Percentiles rank a stretch among this genome's conserved stretches.
phyloP scores from a whole-genome alignment of 768 basidiomycete species.

The Serendipita indica region DNA sequence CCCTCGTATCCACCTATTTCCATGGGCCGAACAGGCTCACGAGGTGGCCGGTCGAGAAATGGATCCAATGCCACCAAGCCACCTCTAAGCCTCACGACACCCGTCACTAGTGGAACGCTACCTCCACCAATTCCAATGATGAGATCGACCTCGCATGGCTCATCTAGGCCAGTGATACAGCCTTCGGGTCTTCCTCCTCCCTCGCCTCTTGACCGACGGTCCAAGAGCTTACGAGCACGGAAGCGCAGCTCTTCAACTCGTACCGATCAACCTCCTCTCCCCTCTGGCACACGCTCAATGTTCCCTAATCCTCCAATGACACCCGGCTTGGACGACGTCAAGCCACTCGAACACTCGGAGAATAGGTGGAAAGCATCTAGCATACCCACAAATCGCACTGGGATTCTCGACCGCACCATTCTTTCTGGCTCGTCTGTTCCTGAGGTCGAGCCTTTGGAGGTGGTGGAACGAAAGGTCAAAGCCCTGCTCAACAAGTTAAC shows the following conservation, averaged over 20 bases:
- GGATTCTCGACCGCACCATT: background rate
- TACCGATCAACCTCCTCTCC: background rate
- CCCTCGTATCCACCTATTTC: background rate
- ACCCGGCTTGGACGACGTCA: conserved; percentile 41
- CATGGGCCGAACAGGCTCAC: background rate
- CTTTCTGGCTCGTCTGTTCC: conserved; percentile 1
- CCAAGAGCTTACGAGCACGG: background rate
- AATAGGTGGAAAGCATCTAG: conserved; percentile 61
- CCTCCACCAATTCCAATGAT: conserved; percentile 2
- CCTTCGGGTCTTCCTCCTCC: background rate
- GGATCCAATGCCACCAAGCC: background rate
- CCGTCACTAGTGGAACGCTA: background rate
- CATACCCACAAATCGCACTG: background rate
- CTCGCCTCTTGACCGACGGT: background rate
- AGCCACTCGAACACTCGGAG: conserved; percentile 58
- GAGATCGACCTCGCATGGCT: background rate
- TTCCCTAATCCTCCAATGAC: background rate
- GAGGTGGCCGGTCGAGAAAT: background rate
- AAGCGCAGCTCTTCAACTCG: conserved; percentile 9
- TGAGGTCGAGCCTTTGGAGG: conserved; percentile 22
- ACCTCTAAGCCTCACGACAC: background rate
- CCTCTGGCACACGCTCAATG: background rate
- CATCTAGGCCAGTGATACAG: background rate
- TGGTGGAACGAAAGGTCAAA: conserved; percentile 35
- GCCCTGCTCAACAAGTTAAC: conserved; percentile 36